phyloP scores from a whole-genome alignment of 108 stramenopile genomes.

The Seminavis robusta region DNA sequence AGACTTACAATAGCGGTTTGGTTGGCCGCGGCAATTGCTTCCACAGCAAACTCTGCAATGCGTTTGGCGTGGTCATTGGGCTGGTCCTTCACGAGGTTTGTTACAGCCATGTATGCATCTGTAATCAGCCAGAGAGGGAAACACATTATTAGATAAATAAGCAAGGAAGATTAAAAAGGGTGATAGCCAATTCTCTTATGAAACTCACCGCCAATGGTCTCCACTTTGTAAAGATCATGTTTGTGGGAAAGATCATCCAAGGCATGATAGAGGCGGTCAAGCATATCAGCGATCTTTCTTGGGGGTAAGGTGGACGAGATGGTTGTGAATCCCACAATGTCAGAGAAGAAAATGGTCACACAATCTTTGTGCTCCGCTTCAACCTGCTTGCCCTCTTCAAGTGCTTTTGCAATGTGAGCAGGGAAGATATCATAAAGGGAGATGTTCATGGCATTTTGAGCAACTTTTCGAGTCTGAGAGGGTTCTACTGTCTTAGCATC shows the following conservation, averaged over 20 bases:
- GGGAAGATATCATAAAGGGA: slow-evolving; percentile 30
- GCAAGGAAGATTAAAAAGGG: background rate
- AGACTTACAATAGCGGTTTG: slow-evolving; percentile 23
- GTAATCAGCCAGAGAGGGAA: no score
- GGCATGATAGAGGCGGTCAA: slow-evolving; percentile 42
- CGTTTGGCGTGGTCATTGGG: slow-evolving; percentile 48
- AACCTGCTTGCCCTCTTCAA: slow-evolving; percentile 16
- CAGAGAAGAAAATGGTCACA: slow-evolving; percentile 43
- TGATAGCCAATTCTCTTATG: slow-evolving; percentile 4
- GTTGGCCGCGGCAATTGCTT: slow-evolving; percentile 33
- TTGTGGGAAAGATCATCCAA: slow-evolving; percentile 45
- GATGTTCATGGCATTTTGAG: background rate
- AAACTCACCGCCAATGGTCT: slow-evolving; percentile 61
- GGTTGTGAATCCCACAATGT: slow-evolving; percentile 58
- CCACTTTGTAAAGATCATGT: slow-evolving; percentile 56
- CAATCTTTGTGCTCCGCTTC: slow-evolving; percentile 15
- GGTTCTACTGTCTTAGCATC: slow-evolving; percentile 1
- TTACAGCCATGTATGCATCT: no score
- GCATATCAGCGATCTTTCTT: slow-evolving; percentile 41
- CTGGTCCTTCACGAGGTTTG: no score
- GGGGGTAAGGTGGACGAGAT: slow-evolving; percentile 35
- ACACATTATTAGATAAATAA: background rate
- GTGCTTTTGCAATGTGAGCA: slow-evolving; percentile 36
- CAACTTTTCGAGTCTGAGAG: background rate
- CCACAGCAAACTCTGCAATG: slow-evolving; percentile 53